Conservation (phyloP, 306 rosid species). For the Vigna radiata region DNA sequence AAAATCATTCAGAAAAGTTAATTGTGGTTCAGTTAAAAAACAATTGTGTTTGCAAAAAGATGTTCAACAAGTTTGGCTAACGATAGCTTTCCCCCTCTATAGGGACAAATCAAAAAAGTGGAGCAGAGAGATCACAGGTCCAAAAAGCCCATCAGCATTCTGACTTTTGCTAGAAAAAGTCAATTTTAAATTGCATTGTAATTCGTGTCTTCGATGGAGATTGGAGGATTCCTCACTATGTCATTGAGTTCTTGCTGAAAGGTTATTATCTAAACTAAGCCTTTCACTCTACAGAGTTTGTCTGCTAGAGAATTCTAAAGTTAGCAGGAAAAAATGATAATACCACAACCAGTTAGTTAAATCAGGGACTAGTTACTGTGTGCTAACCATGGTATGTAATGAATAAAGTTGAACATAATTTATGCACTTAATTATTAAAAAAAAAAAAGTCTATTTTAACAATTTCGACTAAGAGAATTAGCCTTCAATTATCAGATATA, state of each 20-base stretch:
- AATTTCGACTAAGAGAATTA: too few relatives aligned
- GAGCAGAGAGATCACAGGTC: slow-evolving; percentile 8
- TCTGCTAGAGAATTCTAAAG: slow-evolving; percentile 6
- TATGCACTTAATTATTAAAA: too few relatives aligned
- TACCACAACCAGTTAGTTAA: neutral
- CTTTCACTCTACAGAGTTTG: slow-evolving; percentile 4
- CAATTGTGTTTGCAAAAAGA: slow-evolving; percentile 20
- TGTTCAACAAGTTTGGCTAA: slow-evolving; percentile 25
- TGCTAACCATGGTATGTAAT: slow-evolving; percentile 27
- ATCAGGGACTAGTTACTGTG: slow-evolving; percentile 32
- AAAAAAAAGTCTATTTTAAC: too few relatives aligned
- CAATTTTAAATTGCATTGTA: slow-evolving; percentile 24
- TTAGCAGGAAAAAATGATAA: neutral
- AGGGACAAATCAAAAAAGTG: slow-evolving; percentile 44
- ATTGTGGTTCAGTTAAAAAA: neutral
- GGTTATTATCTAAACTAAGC: neutral
- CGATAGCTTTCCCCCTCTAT: slow-evolving; percentile 26
- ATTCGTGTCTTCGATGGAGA: slow-evolving; percentile 39
- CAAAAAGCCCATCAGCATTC: slow-evolving; percentile 33
- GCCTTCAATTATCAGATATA: too few relatives aligned
- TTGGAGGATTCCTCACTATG: slow-evolving; percentile 37
- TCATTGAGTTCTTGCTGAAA: slow-evolving; percentile 33
- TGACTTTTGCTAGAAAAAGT: slow-evolving; percentile 34
- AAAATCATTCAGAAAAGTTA: slow-evolving; percentile 6
- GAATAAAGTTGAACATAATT: too few relatives aligned